These are phyloP conservation scores for Aplosporella prunicola DNA, from an alignment of 2,329 filamentous ascomycete genomes.

Conservation along the genomic window DNA sequence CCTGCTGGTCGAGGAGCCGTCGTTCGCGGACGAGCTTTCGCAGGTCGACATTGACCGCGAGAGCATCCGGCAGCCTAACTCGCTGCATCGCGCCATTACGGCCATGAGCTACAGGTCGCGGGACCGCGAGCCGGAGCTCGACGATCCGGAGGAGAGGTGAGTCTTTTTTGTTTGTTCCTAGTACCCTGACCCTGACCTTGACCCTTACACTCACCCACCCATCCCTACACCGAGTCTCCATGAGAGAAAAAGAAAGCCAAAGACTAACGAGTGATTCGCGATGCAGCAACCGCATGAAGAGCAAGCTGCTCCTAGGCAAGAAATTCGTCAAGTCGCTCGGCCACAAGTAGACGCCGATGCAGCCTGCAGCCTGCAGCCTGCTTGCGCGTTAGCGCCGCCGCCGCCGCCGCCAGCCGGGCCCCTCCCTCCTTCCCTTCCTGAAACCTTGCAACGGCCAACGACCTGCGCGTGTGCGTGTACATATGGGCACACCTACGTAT, in stretches of 20 bases:
- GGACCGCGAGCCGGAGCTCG: background rate
- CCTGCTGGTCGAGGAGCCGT: background rate
- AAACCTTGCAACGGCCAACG: too few relatives aligned
- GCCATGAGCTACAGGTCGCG: slow-evolving; percentile 17
- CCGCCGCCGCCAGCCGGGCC: too few relatives aligned
- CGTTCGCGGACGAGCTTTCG: slow-evolving; percentile 25
- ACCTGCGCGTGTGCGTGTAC: too few relatives aligned
- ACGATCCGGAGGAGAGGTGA: slow-evolving; percentile 17
- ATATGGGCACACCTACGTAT: too few relatives aligned
- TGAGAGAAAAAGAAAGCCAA: background rate
- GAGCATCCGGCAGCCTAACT: slow-evolving; percentile 25
- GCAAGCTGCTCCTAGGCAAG: slow-evolving; percentile 15
- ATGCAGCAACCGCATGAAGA: slow-evolving; percentile 12
- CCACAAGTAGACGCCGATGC: too few relatives aligned
- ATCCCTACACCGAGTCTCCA: too few relatives aligned
- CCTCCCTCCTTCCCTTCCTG: too few relatives aligned
- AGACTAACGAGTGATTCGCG: background rate
- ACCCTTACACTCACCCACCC: too few relatives aligned
- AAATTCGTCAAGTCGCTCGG: slow-evolving; percentile 13
- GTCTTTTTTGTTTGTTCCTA: slow-evolving; percentile 9
- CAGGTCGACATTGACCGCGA: slow-evolving; percentile 5
- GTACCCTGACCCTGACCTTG: background rate
- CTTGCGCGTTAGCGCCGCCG: too few relatives aligned
- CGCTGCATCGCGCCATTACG: slow-evolving; percentile 24
- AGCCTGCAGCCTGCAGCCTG: too few relatives aligned